phyloP scores from a whole-genome alignment of 768 basidiomycete species.

The Panellus pusillus region DNA sequence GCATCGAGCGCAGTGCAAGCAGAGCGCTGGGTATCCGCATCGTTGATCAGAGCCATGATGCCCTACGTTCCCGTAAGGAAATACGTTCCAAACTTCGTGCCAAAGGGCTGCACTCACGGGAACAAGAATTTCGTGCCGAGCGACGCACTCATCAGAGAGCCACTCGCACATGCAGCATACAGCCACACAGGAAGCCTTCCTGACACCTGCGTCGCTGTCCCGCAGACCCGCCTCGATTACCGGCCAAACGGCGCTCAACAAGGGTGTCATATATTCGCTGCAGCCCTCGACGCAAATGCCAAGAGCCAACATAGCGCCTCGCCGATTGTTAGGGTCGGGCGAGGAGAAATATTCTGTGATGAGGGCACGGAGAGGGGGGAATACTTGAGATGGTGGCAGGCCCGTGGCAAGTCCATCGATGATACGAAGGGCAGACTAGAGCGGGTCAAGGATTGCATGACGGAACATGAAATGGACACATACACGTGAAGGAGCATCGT shows the following conservation, averaged over 20 bases:
- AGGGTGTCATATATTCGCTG: slow-evolving; percentile 94
- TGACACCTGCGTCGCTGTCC: slow-evolving; percentile 80
- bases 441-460: background rate
- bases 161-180: slow-evolving; percentile 97
- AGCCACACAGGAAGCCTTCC: slow-evolving; percentile 94
- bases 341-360: slow-evolving; percentile 87
- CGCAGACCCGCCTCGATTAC: slow-evolving; percentile 85
- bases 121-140: slow-evolving; percentile 79
- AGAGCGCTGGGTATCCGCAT: slow-evolving; percentile 80
- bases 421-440: slow-evolving; percentile 87
- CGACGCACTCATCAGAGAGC: slow-evolving; percentile 89
- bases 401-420: slow-evolving; percentile 91
- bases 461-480: slow-evolving; percentile 27
- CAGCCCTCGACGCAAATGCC: slow-evolving; percentile 97
- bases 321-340: slow-evolving; percentile 73
- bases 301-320: slow-evolving; percentile 92
- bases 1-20: slow-evolving; percentile 98
- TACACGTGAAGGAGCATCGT: slow-evolving; percentile 90
- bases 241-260: slow-evolving; percentile 92
- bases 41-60: slow-evolving; percentile 88
- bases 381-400: slow-evolving; percentile 93
- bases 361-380: slow-evolving; percentile 83
- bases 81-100: background rate
- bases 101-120: slow-evolving; percentile 55
- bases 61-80: slow-evolving; percentile 43